Base-by-base conservation (phyloP, 2,329 filamentous ascomycete species). In the Huntiella savannae region DNA sequence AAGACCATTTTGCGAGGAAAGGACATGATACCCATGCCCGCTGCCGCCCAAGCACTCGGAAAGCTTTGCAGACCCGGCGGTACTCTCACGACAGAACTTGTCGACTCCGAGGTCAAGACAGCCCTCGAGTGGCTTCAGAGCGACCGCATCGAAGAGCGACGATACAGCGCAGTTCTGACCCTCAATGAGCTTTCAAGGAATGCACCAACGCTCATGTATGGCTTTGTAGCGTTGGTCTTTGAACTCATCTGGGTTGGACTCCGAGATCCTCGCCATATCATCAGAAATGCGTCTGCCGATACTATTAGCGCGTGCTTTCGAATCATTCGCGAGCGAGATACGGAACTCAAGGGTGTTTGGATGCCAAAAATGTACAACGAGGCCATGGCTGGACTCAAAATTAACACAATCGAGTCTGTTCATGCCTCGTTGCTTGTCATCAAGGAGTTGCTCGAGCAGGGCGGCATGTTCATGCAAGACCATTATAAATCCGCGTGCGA, bases 381-480 rank as follows among this genome's bases (percentile, higher is more conserved):
- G 62, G 78, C 86, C 13, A 71, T 84, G 50, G 70, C 75, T 50
- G 87, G 87, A 5, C 77, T 98, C 54, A 78, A 79, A 58, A 73
- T 79, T 43, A 81, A 77, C 54, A 85, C 84, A 13, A 73, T 92
- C 46, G 91, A 98, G 60, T 81, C 78, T 50, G 80, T 93, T 37
- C 92, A 98, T 58, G 91, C 85, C n/a, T 95, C 88, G 2, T 70
- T 98, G 36, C 70, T 98, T 15, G 86, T 92, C 1, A 71, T 96
- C 55, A 92, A 88, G 60, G 88, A 96, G 63, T 72, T 98, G 41
- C 75, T 98, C 13, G 76, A 91, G 52, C 88, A 94, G 59, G 91
- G 91, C 45, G 87, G 86, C 55, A 98, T 98, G 88, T 98, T 93
- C 62, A 96, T 98, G 91, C 86, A 94, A 56, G 83, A 87, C 35